Conservation (phyloP, 2,329 filamentous ascomycete species). For the Exophiala spinifera region DNA sequence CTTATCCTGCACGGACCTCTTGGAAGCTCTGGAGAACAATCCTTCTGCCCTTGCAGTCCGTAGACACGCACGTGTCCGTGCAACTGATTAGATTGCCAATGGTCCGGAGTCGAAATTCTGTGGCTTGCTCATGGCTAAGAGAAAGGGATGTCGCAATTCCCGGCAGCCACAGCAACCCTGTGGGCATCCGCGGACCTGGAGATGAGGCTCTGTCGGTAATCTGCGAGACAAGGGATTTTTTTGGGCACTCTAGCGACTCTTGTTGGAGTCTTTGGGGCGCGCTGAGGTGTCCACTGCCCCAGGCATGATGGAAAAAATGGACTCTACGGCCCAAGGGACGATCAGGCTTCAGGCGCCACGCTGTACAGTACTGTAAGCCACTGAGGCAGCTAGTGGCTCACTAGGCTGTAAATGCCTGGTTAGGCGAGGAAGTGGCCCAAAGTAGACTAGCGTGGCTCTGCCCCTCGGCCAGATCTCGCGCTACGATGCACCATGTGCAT, state of each 20-base stretch:
- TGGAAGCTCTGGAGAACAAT: background rate
- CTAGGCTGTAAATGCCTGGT: background rate
- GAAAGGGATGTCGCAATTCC: background rate
- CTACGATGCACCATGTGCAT: background rate
- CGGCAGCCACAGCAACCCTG: background rate
- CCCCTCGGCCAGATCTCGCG: background rate
- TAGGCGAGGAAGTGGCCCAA: background rate
- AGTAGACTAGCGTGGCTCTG: background rate
- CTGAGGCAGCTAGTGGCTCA: background rate
- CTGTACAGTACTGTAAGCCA: no score
- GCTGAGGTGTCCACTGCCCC: no score
- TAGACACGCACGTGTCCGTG: no score
- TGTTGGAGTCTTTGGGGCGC: background rate
- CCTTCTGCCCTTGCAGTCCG: background rate
- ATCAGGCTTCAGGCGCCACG: no score
- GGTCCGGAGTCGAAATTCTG: background rate
- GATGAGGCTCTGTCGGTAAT: constrained; percentile 16
- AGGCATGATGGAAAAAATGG: background rate
- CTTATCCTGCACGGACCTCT: no score
- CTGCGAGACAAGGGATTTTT: constrained; percentile 7
- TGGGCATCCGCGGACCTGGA: no score
- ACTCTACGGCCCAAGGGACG: no score
- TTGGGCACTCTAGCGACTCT: no score
- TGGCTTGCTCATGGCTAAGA: no score
- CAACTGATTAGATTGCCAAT: background rate